Percentiles rank a stretch among this genome's conserved stretches.
Evolutionary conservation across 176 grass and related monocot species (phyloP).

Genomic region (Saccharum officinarum): DNA sequence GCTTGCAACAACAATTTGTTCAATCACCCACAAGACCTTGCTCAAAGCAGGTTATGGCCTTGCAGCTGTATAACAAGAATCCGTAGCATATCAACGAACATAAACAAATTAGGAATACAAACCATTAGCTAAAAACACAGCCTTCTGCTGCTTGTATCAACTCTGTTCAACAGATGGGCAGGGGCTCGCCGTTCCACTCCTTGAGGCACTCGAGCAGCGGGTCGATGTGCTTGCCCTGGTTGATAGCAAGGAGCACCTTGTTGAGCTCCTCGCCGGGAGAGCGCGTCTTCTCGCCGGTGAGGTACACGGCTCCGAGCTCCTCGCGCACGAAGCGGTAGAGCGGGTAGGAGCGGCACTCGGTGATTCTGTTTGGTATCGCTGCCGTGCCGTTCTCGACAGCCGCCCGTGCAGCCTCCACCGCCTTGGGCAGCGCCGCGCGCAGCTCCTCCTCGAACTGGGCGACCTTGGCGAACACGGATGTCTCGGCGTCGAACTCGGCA

Average conservation of each 20-base stretch:
- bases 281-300: conserved; percentile 43
- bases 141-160: not conserved
- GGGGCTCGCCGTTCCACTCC: conserved; percentile 26
- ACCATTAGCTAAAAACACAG: not conserved
- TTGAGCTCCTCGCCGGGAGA: conserved; percentile 39
- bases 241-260: conserved; percentile 41
- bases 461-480: conserved; percentile 60
- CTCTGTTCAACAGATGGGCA: no score
- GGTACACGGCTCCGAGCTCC: conserved; percentile 40
- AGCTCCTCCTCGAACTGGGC: conserved; percentile 57
- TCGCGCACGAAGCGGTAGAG: conserved; percentile 62
- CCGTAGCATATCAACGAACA: not conserved
- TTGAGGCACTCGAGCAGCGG: conserved; percentile 42
- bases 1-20: not conserved
- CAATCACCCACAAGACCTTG: not conserved
- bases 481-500: conserved; percentile 44
- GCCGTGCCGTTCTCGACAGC: conserved; percentile 53
- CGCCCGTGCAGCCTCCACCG: conserved; percentile 38
- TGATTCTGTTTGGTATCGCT: conserved; percentile 42
- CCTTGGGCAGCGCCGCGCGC: conserved; percentile 38
- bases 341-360: conserved; percentile 55
- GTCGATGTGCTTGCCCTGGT: conserved; percentile 44
- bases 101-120: not conserved
- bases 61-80: not conserved
- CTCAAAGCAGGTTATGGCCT: not conserved